A percentile compares a stretch with the other conserved stretches of the same genome.
Conservation (phyloP, 1,139 yeast genomes). For the Blastobotrys indianensis region DNA sequence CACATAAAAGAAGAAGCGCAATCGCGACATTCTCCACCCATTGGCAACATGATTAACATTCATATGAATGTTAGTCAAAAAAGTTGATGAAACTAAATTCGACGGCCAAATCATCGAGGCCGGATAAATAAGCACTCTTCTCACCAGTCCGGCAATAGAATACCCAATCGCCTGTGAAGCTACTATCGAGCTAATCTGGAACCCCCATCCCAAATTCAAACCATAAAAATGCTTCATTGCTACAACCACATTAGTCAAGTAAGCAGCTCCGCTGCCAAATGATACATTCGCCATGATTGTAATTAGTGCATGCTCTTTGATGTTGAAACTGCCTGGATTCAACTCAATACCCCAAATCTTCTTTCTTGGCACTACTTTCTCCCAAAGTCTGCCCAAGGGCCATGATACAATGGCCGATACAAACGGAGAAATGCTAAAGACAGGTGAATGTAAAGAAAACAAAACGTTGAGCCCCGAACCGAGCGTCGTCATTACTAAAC, state of each 20-base stretch:
- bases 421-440: conserved; percentile 47
- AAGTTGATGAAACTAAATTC: conserved; percentile 39
- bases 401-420: conserved; percentile 57
- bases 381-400: conserved; percentile 57
- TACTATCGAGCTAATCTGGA: conserved; percentile 46
- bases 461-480: conserved; percentile 58
- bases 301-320: conserved; percentile 60
- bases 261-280: conserved; percentile 56
- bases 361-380: conserved; percentile 42
- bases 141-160: conserved; percentile 56
- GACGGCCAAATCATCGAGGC: conserved; percentile 66
- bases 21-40: conserved; percentile 51
- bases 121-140: conserved; percentile 55
- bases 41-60: conserved; percentile 53
- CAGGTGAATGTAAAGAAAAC: conserved; percentile 55
- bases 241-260: conserved; percentile 54
- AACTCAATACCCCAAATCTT: conserved; percentile 41
- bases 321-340: conserved; percentile 59
- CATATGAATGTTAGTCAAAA: conserved; percentile 56
- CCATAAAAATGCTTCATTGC: conserved; percentile 50
- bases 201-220: conserved; percentile 45
- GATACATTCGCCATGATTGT: conserved; percentile 57
- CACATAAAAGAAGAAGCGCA: conserved; percentile 41
- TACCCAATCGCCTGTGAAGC: conserved; percentile 60
- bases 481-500: conserved; percentile 47